These are phyloP conservation scores for Mycena sp. DNA, from an alignment of 1,284 basidiomycete species.

Conservation along the genomic window DNA sequence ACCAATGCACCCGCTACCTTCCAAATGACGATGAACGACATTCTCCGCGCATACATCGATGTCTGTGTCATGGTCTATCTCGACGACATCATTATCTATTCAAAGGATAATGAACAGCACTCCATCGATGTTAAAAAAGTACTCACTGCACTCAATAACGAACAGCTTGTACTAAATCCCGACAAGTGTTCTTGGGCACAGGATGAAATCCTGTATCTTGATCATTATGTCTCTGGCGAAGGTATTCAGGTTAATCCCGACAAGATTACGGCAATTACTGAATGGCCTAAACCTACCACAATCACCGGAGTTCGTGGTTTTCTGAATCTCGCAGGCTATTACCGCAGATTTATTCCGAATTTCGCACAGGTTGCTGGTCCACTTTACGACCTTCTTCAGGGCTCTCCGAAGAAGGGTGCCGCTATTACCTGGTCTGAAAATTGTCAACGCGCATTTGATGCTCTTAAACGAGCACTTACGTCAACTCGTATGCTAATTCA, in stretches of 20 bases:
- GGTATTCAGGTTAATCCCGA: slow-evolving; percentile 44
- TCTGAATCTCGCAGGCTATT: neutral
- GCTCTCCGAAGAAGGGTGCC: slow-evolving; percentile 6
- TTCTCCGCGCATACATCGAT: slow-evolving; percentile 44
- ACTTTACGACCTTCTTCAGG: slow-evolving; percentile 4
- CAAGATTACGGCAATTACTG: slow-evolving; percentile 46
- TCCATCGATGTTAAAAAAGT: slow-evolving; percentile 29
- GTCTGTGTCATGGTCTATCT: slow-evolving; percentile 47
- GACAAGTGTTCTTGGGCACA: slow-evolving; percentile 46
- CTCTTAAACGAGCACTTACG: slow-evolving; percentile 3
- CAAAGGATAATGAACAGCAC: slow-evolving; percentile 28
- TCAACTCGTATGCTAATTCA: slow-evolving; percentile 6
- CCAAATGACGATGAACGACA: slow-evolving; percentile 50
- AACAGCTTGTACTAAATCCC: slow-evolving; percentile 37
- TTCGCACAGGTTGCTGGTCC: slow-evolving; percentile 4
- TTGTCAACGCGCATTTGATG: neutral
- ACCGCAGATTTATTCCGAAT: slow-evolving; percentile 4
- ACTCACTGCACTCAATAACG: slow-evolving; percentile 41
- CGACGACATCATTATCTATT: slow-evolving; percentile 44
- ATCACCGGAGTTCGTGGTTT: slow-evolving; percentile 15
- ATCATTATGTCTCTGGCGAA: slow-evolving; percentile 46
- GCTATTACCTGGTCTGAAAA: neutral
- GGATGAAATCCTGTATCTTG: slow-evolving; percentile 51
- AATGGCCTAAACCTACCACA: slow-evolving; percentile 27
- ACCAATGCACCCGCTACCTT: slow-evolving; percentile 42